phyloP scores from a whole-genome alignment of 2,329 filamentous ascomycete genomes.

The Escovopsis sp. region DNA sequence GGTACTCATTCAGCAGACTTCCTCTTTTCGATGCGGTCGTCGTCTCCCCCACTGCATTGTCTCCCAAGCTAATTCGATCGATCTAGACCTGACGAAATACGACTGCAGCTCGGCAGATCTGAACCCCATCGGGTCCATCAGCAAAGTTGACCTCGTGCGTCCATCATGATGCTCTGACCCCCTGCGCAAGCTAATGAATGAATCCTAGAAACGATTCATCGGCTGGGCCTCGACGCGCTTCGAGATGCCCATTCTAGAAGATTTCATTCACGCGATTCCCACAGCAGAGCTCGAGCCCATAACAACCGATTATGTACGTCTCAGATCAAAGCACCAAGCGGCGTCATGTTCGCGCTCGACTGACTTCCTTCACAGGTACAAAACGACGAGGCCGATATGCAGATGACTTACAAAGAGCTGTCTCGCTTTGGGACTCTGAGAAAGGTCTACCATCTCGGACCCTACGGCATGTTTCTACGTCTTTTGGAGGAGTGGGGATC shows the following conservation, averaged over 20 bases:
- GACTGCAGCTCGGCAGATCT: constrained; percentile 27
- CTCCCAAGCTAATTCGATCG: too few species aligned
- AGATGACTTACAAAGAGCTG: constrained; percentile 26
- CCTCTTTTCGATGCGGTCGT: too few species aligned
- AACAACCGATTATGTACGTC: constrained; percentile 15
- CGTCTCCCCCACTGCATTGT: too few species aligned
- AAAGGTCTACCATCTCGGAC: constrained; percentile 27
- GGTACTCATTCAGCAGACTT: too few species aligned
- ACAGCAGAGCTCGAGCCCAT: constrained; percentile 35
- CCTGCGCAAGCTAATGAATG: neutral
- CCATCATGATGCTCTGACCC: too few species aligned
- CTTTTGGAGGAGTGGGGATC: constrained; percentile 23
- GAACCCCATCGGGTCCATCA: constrained; percentile 12
- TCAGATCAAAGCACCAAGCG: too few species aligned
- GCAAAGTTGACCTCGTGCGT: constrained; percentile 40
- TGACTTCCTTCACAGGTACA: constrained; percentile 12
- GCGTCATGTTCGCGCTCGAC: too few species aligned
- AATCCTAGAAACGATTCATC: constrained; percentile 38
- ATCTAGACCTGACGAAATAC: constrained; percentile 18
- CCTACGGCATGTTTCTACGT: constrained; percentile 23
- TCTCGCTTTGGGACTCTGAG: constrained; percentile 23
- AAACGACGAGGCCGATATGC: constrained; percentile 27
- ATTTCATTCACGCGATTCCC: constrained; percentile 44
- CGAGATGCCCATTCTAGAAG: constrained; percentile 42
- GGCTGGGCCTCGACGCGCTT: constrained; percentile 39